phyloP scores from a whole-genome alignment of 805 yeast species.

The Cyberlindnera mrakii region DNA sequence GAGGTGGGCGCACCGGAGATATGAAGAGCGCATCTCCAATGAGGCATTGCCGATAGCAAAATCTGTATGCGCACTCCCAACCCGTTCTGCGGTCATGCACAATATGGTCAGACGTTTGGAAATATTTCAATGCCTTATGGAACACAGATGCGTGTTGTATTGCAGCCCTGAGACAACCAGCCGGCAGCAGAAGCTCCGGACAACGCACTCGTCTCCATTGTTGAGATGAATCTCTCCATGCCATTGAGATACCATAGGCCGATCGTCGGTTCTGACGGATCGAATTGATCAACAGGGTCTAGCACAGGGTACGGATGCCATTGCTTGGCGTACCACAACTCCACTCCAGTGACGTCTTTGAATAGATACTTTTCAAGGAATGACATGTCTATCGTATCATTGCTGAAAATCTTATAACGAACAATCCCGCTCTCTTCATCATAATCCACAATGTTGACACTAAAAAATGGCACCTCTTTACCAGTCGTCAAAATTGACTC shows the following conservation, averaged over 20 bases:
- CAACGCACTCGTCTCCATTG: constrained; percentile 46
- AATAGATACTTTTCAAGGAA: constrained; percentile 16
- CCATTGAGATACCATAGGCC: constrained; percentile 38
- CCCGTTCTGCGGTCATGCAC: too few relatives aligned
- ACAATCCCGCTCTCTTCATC: constrained; percentile 24
- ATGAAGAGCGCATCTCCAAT: too few relatives aligned
- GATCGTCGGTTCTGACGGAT: constrained; percentile 24
- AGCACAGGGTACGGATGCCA: constrained; percentile 43
- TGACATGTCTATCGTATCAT: constrained; percentile 14
- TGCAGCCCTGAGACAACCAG: constrained; percentile 27
- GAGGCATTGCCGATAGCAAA: too few relatives aligned
- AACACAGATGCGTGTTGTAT: constrained; percentile 16
- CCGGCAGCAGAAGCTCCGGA: constrained; percentile 47
- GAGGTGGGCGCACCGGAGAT: too few relatives aligned
- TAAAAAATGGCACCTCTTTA: constrained; percentile 25
- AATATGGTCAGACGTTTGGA: too few relatives aligned
- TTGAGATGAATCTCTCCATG: constrained; percentile 42
- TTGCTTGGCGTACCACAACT: constrained; percentile 26
- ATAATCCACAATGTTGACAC: constrained; percentile 28
- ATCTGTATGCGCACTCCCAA: too few relatives aligned
- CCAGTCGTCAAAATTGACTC: constrained; percentile 24
- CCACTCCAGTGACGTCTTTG: constrained; percentile 17
- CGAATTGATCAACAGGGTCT: constrained; percentile 24
- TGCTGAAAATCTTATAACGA: constrained; percentile 39
- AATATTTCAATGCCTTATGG: constrained; percentile 2